phyloP scores from a whole-genome alignment of 192 early-diverging fungal species.

The Coemansia sp. region DNA sequence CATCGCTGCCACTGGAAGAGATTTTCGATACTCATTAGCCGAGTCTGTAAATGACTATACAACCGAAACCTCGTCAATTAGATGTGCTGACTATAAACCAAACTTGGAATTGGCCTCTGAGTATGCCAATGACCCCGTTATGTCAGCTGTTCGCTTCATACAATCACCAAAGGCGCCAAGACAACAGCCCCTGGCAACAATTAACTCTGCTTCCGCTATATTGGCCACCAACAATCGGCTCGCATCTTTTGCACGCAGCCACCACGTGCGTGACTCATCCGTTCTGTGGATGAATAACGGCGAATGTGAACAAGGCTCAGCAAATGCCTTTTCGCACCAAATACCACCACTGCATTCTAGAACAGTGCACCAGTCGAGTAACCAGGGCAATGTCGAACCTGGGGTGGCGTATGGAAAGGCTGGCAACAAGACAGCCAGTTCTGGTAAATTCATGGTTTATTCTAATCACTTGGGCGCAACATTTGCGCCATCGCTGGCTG shows the following conservation, averaged over 20 bases:
- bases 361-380: background rate
- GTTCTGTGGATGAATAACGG: slow-evolving; percentile 40
- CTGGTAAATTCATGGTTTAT: slow-evolving; percentile 37
- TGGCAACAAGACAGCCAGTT: background rate
- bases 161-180: slow-evolving; percentile 4
- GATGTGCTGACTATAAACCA: background rate
- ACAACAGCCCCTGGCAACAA: slow-evolving; percentile 3
- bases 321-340: background rate
- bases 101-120: slow-evolving; percentile 2
- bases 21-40: slow-evolving; percentile 9
- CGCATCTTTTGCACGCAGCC: slow-evolving; percentile 12
- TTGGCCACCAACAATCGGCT: slow-evolving; percentile 5
- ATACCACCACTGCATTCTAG: background rate
- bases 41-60: slow-evolving; percentile 3
- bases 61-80: background rate
- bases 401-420: background rate
- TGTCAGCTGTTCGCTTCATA: slow-evolving; percentile 9
- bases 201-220: background rate
- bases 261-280: slow-evolving; percentile 38
- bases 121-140: slow-evolving; percentile 6
- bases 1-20: slow-evolving; percentile 42
- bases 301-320: background rate
- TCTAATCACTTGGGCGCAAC: slow-evolving; percentile 30
- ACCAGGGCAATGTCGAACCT: background rate
- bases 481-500: slow-evolving; percentile 17